A percentile compares a stretch with the other conserved stretches of the same genome.
phyloP scores from a whole-genome alignment of 805 yeast species.

The Metschnikowia rubicola region DNA sequence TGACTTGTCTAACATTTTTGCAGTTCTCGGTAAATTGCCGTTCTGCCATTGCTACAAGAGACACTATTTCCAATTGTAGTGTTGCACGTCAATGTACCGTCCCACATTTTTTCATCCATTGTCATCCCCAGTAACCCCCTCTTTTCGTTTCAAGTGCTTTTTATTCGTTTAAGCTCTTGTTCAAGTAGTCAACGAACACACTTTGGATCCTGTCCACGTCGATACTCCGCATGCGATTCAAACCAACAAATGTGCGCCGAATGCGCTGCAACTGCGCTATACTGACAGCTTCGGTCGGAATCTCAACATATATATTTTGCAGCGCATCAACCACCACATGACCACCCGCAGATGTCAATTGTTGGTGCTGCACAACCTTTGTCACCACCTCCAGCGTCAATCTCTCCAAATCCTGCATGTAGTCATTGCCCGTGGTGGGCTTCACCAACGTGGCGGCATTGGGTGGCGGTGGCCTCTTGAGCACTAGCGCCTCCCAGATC shows the following conservation, averaged over 20 bases:
- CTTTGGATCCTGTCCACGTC: conserved; percentile 66
- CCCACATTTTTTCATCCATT: no score
- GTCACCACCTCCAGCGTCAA: conserved; percentile 63
- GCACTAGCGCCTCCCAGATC: conserved; percentile 59
- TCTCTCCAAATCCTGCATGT: conserved; percentile 72
- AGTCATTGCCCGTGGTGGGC: conserved; percentile 74
- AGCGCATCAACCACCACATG: conserved; percentile 44
- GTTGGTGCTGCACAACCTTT: conserved; percentile 61
- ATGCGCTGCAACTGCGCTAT: conserved; percentile 79
- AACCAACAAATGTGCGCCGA: conserved; percentile 74
- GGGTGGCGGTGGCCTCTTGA: conserved; percentile 66
- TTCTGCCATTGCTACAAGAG: no score
- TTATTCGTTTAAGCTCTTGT: conserved; percentile 48
- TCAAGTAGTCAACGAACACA: conserved; percentile 75
- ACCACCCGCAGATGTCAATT: conserved; percentile 47
- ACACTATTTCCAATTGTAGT: no score
- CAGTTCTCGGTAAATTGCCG: no score
- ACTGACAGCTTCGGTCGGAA: conserved; percentile 62
- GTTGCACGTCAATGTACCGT: no score
- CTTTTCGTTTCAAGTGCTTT: no score
- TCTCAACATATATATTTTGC: conserved; percentile 46
- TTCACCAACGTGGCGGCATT: conserved; percentile 81
- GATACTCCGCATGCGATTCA: conserved; percentile 75
- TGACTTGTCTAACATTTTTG: no score
- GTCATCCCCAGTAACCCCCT: no score